These are phyloP conservation scores for Stagonosporopsis rhizophila DNA, from an alignment of 2,329 filamentous ascomycete genomes.

Conservation along the genomic window DNA sequence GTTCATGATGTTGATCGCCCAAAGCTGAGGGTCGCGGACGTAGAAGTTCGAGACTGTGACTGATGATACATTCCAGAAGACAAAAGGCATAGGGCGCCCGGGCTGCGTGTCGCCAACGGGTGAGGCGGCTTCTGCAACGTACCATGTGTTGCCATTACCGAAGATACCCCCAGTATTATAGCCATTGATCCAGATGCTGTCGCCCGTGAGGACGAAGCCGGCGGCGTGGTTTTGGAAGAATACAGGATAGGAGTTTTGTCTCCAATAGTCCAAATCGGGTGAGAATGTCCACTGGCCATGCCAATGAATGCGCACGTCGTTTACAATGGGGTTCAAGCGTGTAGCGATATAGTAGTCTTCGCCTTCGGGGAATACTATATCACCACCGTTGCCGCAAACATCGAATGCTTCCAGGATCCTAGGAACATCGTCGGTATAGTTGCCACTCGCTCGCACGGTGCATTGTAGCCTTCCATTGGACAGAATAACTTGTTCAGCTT, in stretches of 20 bases:
- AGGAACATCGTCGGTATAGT: slow-evolving; percentile 2
- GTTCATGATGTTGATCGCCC: slow-evolving; percentile 13
- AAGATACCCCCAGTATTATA: slow-evolving; percentile 6
- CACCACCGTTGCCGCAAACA: background rate
- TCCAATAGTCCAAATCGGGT: slow-evolving; percentile 3
- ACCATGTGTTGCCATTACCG: slow-evolving; percentile 7
- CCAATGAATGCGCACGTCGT: slow-evolving; percentile 8
- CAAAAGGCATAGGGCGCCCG: slow-evolving; percentile 6
- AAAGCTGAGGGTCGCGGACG: slow-evolving; percentile 7
- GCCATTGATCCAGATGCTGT: slow-evolving; percentile 8
- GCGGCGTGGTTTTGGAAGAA: slow-evolving; percentile 9
- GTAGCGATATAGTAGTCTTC: slow-evolving; percentile 8
- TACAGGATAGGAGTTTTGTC: slow-evolving; percentile 3
- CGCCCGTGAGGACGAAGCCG: slow-evolving; percentile 3
- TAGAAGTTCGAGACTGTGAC: slow-evolving; percentile 8
- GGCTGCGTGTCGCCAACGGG: slow-evolving; percentile 7
- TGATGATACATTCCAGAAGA: slow-evolving; percentile 7
- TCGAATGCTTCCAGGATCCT: background rate
- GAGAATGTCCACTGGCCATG: slow-evolving; percentile 10
- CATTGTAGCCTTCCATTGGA: slow-evolving; percentile 4
- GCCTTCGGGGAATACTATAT: slow-evolving; percentile 2
- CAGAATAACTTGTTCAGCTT: background rate
- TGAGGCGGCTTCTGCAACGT: slow-evolving; percentile 8
- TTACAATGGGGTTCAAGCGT: slow-evolving; percentile 1
- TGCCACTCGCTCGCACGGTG: slow-evolving; percentile 3